Base-by-base conservation (phyloP, 352 stramenopile species). In the Globisporangium heterothallicum region DNA sequence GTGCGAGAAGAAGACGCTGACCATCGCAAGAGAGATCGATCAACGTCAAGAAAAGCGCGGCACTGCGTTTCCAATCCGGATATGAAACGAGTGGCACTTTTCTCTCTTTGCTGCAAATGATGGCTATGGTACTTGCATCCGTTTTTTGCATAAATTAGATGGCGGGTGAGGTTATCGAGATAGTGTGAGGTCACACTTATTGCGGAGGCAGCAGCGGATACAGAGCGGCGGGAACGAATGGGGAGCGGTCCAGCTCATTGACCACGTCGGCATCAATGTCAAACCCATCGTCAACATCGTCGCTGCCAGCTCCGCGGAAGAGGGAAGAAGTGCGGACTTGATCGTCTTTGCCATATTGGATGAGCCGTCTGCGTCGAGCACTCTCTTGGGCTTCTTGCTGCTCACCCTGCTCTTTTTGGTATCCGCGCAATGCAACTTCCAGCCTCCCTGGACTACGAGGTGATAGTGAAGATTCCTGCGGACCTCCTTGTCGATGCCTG, bases 181-280 rank as follows among this genome's bases (percentile, higher is more conserved):
- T 2, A 16, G 12, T 9, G n/a, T 46, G 50, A 16, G n/a, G n/a
- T 10, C 4, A 38, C 32, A 68, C 72, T 51, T 63, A 56, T 22
- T 73, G 63, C 0, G 71, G 65, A 2, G 80, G 53, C 25, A 56
- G 30, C 8, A 89, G 66, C 9, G 78, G 78, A 53, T 89, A 86
- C 46, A 89, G 35, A 9, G 87, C 68, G 25, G 68, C 71, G 6
- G 74, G 65, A 1, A 78, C 68, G 45, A 87, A 89, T 4, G 44
- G 61, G 25, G 73, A 83, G 35, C 44, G 46, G 40, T 58, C 38
- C 19, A 60, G 53, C 18, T 75, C 59, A 2, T 50, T 29, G 2
- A 62, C 49, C 19, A 82, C 35, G 42, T 71, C 50, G 3, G 22
- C 18, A 32, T 73, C 61, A 6, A 66, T 21, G 0, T 63, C 55